A percentile compares a stretch with the other conserved stretches of the same genome.
phyloP scores from a whole-genome alignment of 805 yeast species.

The Yarrowia hollandica region DNA sequence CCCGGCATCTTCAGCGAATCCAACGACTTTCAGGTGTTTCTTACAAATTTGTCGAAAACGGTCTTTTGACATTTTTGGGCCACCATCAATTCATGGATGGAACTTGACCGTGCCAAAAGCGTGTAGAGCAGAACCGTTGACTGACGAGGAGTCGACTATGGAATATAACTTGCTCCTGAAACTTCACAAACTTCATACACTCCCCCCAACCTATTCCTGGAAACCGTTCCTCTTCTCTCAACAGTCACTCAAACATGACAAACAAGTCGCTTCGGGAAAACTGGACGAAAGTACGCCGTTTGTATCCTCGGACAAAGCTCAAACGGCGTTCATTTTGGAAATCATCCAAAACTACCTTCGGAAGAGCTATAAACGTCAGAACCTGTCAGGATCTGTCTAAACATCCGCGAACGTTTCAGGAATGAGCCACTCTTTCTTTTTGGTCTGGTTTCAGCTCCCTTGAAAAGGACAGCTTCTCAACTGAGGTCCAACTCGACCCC shows the following conservation, averaged over 20 bases:
- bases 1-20: not conserved
- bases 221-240: not conserved
- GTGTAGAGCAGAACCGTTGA: not conserved
- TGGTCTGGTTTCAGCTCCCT: no score
- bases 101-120: not conserved
- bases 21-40: not conserved
- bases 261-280: not conserved
- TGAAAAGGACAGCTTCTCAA: no score
- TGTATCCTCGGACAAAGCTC: not conserved
- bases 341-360: not conserved
- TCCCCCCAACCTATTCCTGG: not conserved
- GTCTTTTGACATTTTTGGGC: not conserved
- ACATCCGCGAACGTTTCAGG: no score
- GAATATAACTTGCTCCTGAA: no score
- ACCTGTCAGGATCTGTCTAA: not conserved
- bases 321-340: not conserved
- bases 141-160: not conserved
- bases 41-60: not conserved
- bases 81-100: not conserved
- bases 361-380: not conserved
- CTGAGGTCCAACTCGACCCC: no score
- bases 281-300: not conserved
- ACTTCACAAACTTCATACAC: not conserved
- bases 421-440: no score
- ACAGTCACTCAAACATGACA: not conserved